These are phyloP conservation scores for Colletotrichum endophyticum DNA, from an alignment of 2,329 filamentous ascomycete genomes.

Conservation along the genomic window DNA sequence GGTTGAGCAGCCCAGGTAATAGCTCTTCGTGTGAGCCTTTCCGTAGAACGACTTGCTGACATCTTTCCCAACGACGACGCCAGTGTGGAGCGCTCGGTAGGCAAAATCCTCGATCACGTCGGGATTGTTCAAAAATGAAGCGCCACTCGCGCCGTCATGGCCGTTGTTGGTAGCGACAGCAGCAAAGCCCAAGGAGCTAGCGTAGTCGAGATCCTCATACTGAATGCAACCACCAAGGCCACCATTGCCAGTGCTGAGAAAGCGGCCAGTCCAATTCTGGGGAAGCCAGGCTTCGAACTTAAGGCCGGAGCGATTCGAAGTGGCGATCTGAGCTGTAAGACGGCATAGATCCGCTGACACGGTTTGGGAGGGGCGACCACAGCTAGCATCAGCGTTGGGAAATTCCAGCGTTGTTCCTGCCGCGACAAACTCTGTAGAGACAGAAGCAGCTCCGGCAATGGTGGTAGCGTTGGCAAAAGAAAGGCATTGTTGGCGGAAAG, in stretches of 20 bases:
- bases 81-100: slow-evolving; percentile 33
- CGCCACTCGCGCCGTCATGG: slow-evolving; percentile 45
- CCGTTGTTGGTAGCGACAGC: slow-evolving; percentile 54
- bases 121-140: slow-evolving; percentile 37
- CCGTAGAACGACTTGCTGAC: slow-evolving; percentile 54
- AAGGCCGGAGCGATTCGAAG: slow-evolving; percentile 47
- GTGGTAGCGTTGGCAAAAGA: slow-evolving; percentile 31
- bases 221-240: slow-evolving; percentile 51
- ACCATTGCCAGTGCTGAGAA: slow-evolving; percentile 53
- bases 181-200: slow-evolving; percentile 46
- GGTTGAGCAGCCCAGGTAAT: slow-evolving; percentile 56
- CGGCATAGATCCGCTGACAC: slow-evolving; percentile 31
- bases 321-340: slow-evolving; percentile 31
- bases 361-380: slow-evolving; percentile 27
- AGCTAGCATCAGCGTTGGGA: slow-evolving; percentile 40
- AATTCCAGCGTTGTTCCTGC: slow-evolving; percentile 37
- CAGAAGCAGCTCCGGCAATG: slow-evolving; percentile 30
- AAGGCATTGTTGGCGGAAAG: slow-evolving; percentile 17
- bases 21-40: slow-evolving; percentile 37
- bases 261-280: slow-evolving; percentile 47
- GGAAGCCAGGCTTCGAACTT: slow-evolving; percentile 53
- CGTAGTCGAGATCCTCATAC: slow-evolving; percentile 48
- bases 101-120: slow-evolving; percentile 43
- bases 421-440: slow-evolving; percentile 16
- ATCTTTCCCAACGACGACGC: slow-evolving; percentile 44